These are phyloP conservation scores for Candida maris DNA, from an alignment of 805 yeast species.

Conservation along the genomic window DNA sequence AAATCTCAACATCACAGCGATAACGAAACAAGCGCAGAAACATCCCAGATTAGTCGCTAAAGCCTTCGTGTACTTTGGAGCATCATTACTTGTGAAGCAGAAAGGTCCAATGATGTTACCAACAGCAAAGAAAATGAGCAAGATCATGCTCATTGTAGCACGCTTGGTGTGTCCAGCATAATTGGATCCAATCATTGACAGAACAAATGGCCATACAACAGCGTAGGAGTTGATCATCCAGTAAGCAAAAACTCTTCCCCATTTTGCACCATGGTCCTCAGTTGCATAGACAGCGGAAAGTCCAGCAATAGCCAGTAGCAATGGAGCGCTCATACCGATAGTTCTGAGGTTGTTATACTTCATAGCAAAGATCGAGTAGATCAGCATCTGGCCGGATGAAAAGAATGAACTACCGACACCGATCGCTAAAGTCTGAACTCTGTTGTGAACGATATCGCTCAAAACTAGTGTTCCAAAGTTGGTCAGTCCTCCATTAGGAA, in stretches of 20 bases:
- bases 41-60: conserved; percentile 35
- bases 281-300: conserved; percentile 25
- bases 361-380: conserved; percentile 13
- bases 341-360: conserved; percentile 19
- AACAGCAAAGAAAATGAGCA: conserved; percentile 46
- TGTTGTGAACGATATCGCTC: conserved; percentile 15
- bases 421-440: conserved; percentile 17
- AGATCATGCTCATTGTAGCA: conserved; percentile 39
- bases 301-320: conserved; percentile 25
- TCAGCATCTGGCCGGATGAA: conserved; percentile 23
- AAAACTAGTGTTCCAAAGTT: conserved; percentile 28
- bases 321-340: conserved; percentile 21
- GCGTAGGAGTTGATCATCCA: conserved; percentile 31
- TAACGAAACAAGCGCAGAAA: conserved; percentile 35
- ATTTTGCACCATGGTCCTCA: conserved; percentile 22
- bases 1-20: conserved; percentile 29
- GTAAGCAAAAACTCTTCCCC: conserved; percentile 31
- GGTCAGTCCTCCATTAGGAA: conserved; percentile 31
- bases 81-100: conserved; percentile 41
- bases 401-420: conserved; percentile 22
- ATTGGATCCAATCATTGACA: conserved; percentile 31
- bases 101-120: conserved; percentile 56
- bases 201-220: conserved; percentile 25
- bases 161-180: conserved; percentile 54
- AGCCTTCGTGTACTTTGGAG: conserved; percentile 42